Percentiles rank a stretch among this genome's conserved stretches.
phyloP scores from a whole-genome alignment of 2,329 filamentous ascomycete genomes.

The Nothophoma quercina region DNA sequence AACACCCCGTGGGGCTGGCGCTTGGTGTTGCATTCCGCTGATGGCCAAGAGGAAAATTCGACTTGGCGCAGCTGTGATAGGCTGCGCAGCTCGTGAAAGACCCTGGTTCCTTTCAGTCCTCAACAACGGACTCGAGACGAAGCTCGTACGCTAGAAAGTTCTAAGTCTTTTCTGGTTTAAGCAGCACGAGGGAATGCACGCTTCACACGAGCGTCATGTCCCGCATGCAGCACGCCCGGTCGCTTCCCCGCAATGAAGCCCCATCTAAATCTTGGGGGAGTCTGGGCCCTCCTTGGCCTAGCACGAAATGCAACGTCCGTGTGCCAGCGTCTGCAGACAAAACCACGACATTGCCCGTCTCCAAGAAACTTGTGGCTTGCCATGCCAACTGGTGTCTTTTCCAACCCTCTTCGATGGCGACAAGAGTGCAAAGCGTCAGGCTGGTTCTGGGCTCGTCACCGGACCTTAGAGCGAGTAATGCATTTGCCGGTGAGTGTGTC shows the following conservation, averaged over 20 bases:
- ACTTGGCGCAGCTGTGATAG: conserved; percentile 29
- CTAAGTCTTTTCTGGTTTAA: conserved; percentile 8
- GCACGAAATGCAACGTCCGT: conserved; percentile 20
- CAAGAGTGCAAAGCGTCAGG: conserved; percentile 26
- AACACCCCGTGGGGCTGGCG: conserved; percentile 19
- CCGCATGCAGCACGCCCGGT: conserved; percentile 17
- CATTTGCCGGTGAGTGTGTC: conserved; percentile 15
- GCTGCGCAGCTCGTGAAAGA: conserved; percentile 7
- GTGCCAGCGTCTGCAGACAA: conserved; percentile 16
- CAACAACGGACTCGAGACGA: conserved; percentile 28
- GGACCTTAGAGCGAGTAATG: conserved; percentile 19
- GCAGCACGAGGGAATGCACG: conserved; percentile 8
- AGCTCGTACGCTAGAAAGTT: conserved; percentile 19
- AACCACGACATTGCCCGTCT: conserved; percentile 18
- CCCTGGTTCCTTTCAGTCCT: conserved; percentile 7
- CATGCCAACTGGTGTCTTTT: conserved; percentile 26
- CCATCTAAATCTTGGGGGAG: conserved; percentile 25
- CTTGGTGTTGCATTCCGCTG: conserved; percentile 15
- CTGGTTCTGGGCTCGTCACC: conserved; percentile 21
- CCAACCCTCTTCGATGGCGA: conserved; percentile 26
- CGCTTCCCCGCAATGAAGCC: conserved; percentile 24
- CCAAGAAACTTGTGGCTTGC: conserved; percentile 37
- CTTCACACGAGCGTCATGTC: conserved; percentile 11
- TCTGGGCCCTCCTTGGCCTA: conserved; percentile 33
- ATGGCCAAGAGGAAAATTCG: conserved; percentile 24